These are phyloP conservation scores for Vararia minispora DNA, from an alignment of 768 basidiomycete genomes.

Conservation along the genomic window DNA sequence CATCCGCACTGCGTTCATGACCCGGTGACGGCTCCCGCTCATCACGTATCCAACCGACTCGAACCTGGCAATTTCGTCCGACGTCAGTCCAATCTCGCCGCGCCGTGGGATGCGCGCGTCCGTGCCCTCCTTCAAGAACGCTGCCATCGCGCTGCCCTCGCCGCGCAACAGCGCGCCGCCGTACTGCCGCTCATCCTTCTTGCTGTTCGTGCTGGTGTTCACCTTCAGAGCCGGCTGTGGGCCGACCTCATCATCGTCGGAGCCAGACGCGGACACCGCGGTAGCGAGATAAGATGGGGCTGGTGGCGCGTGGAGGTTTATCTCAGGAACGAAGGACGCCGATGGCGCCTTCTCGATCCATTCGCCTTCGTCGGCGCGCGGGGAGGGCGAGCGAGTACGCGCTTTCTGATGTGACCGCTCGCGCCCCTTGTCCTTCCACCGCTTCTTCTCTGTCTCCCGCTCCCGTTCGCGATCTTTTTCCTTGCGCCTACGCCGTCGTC, in stretches of 20 bases:
- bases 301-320: constrained; percentile 10
- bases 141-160: constrained; percentile 97
- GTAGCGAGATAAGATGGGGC: constrained; percentile 12
- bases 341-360: constrained; percentile 52
- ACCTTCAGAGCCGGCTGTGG: constrained; percentile 53
- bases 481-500: constrained; percentile 41
- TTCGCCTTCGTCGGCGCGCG: constrained; percentile 35
- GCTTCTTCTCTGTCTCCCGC: constrained; percentile 37
- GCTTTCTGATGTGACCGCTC: too few species aligned
- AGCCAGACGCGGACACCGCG: too few species aligned
- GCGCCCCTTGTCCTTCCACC: constrained; percentile 29
- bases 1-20: constrained; percentile 99
- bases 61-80: constrained; percentile 77
- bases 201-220: constrained; percentile 30
- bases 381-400: constrained; percentile 4
- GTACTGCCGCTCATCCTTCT: constrained; percentile 74
- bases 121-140: constrained; percentile 77
- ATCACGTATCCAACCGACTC: constrained; percentile 95
- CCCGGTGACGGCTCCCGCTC: constrained; percentile 87
- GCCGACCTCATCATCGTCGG: constrained; percentile 56
- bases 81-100: constrained; percentile 93
- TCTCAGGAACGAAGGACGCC: constrained; percentile 17
- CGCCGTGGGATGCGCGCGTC: constrained; percentile 89
- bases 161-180: constrained; percentile 86
- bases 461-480: constrained; percentile 50